Evolutionary conservation across 306 rosid species (phyloP), one percentile per base, ranked within the genome.

Genomic region (Arachis hypogaea): DNA sequence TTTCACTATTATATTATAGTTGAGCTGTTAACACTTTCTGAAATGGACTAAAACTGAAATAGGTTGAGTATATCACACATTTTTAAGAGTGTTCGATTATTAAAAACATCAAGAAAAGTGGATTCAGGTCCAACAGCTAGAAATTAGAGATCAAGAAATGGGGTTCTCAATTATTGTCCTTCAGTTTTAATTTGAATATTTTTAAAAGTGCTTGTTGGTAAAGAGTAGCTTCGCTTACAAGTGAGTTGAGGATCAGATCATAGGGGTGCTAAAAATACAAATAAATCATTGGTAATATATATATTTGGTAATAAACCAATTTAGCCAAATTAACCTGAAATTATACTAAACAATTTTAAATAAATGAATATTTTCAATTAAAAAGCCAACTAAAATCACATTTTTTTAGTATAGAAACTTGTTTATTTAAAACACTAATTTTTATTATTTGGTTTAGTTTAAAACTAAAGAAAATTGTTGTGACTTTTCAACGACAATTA

Each of bases 171-270:
- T 42, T 62, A 36, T 7, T 42, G 9, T 0, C 0, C n/a, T 28
- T 69, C 65, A 55, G 11, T 68, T 70, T 49, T 63, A 69, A 10
- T 22, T 47, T 59, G 36, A 9, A 66, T 58, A 49, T 72, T 29
- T 28, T 6, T 55, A 44, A 28, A 70, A 69, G 74, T 69, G 63
- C 54, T 71, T 11, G 72, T 59, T 69, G 51, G 78, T 66, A 41
- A 71, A 41, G 11, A 52, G 54, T 83, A 72, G 75, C 89, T 88
- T 83, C 38, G 28, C 86, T 85, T 88, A 18, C 77, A 88, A 85
- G 89, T 69, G 73, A 78, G 75, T 79, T 72, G 3, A 74, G 2
- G 52, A 22, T 46, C 41, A 5, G 16, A 33, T 33, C 4, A 33
- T 2, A 12, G 56, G 22, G 68, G 42, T 41, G 42, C 33, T 49